These are phyloP conservation scores for Tardiomyces digboiensis DNA, from an alignment of 1,139 yeast genomes.

Conservation along the genomic window DNA sequence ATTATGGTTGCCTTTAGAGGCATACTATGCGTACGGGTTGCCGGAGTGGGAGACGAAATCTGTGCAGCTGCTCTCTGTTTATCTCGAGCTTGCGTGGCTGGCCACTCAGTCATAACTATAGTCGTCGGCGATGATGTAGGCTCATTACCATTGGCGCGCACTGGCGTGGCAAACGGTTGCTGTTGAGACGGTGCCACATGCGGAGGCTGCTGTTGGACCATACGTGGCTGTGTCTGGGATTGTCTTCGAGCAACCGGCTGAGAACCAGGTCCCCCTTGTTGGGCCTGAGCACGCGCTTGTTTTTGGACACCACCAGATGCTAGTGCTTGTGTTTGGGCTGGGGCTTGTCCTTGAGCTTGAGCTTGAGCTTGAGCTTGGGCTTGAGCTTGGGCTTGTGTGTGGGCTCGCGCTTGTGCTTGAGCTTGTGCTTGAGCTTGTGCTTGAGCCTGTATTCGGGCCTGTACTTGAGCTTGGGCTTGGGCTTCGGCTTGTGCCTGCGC, in stretches of 20 bases:
- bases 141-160: constrained; percentile 3
- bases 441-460: constrained; percentile 1
- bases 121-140: not conserved
- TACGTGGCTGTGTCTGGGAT: constrained; percentile 6
- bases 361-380: constrained; percentile 9
- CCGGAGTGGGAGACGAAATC: not conserved
- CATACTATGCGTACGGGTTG: not conserved
- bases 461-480: not conserved
- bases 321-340: constrained; percentile 5
- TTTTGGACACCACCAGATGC: not conserved
- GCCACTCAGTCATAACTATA: not conserved
- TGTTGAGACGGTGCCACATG: too few relatives aligned
- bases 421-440: constrained; percentile 2
- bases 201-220: constrained; percentile 1
- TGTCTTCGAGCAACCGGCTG: not conserved
- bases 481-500: constrained; percentile 2
- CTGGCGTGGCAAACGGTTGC: not conserved
- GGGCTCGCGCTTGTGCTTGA: constrained; percentile 2
- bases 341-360: constrained; percentile 5
- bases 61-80: not conserved
- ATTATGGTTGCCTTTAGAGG: not conserved
- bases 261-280: not conserved
- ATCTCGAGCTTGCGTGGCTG: not conserved
- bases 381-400: constrained; percentile 5
- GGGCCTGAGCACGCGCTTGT: not conserved